Evolutionary conservation across 768 basidiomycete species (phyloP), one percentile per base, ranked within the genome.

Genomic region (Russula ochroleuca): DNA sequence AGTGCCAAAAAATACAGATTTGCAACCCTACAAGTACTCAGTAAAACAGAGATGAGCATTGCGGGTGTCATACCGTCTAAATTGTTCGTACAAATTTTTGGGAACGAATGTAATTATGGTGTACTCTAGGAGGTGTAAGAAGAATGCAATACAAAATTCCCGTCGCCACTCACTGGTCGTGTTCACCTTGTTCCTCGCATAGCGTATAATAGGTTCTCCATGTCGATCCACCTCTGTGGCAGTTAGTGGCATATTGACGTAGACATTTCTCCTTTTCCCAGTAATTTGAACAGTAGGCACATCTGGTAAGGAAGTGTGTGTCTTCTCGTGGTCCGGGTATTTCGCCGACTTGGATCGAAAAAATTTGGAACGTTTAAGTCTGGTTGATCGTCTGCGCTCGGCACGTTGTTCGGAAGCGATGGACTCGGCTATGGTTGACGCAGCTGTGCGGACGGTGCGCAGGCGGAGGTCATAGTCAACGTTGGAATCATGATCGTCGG

Each of bases 1-100:
- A 90, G 78, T 2, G 80, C 80, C 54, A 95, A 75, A 78, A 97
- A 98, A 78, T 93, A 99, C 51, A 98, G 76, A 75, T 98, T 98
- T 62, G 94, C 94, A 55, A 93, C 85, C 43, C 89, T 89, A 70
- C 10, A 47, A 35, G 43, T 35, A 14, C 33, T 59, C 53, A 70
- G 52, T 61, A 52, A 47, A 45, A 59, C 51, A 28, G 43, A 47
- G 35, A 19, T 28, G 40, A 37, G 14, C 10, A 49, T 45, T 17
- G 50, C 31, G 11, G 9, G 51, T 7, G 21, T 15, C 35, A 70
- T 65, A 88, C 87, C 95, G 83, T 65, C 92, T 81, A 72, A 98
- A 99, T 72, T 99, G 96, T 75, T 98, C 94, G 68, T 86, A 92
- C 67, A 98, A 75, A 73, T 98, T 97, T 81, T 92, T 94, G 11